phyloP scores from a whole-genome alignment of 2,329 filamentous ascomycete genomes.

The Fusarium siculi region DNA sequence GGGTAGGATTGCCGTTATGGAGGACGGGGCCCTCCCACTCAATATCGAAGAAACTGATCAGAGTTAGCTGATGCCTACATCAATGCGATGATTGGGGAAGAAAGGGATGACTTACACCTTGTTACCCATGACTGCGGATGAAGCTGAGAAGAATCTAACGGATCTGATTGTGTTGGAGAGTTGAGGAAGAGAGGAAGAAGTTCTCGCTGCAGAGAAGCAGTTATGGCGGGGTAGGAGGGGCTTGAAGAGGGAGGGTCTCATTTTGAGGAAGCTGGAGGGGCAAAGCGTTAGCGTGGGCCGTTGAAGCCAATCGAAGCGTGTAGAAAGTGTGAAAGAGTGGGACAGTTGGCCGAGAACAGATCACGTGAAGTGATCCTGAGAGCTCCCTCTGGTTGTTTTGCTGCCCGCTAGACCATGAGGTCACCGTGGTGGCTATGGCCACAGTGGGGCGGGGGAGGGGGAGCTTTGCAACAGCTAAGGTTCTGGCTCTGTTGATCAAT shows the following conservation, averaged over 20 bases:
- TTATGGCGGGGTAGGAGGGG: slow-evolving; percentile 60
- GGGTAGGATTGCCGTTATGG: slow-evolving; percentile 66
- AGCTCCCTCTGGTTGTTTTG: slow-evolving; percentile 31
- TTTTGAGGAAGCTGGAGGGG: slow-evolving; percentile 57
- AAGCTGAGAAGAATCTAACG: slow-evolving; percentile 63
- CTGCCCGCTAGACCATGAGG: slow-evolving; percentile 38
- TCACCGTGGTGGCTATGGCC: slow-evolving; percentile 39
- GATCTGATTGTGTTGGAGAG: slow-evolving; percentile 54
- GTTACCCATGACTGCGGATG: slow-evolving; percentile 74
- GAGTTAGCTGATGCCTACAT: slow-evolving; percentile 35
- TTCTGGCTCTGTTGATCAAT: slow-evolving; percentile 24
- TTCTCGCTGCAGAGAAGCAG: slow-evolving; percentile 53
- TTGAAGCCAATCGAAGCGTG: slow-evolving; percentile 42
- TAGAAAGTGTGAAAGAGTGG: slow-evolving; percentile 11
- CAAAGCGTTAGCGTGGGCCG: slow-evolving; percentile 51
- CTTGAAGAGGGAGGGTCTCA: slow-evolving; percentile 58
- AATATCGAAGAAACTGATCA: slow-evolving; percentile 74
- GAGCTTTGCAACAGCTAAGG: slow-evolving; percentile 31
- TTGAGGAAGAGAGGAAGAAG: slow-evolving; percentile 56
- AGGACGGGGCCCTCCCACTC: slow-evolving; percentile 78
- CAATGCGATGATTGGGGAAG: slow-evolving; percentile 11
- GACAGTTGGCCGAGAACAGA: slow-evolving; percentile 19
- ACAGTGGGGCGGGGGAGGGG: slow-evolving; percentile 28
- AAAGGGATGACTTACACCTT: slow-evolving; percentile 68
- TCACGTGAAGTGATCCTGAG: slow-evolving; percentile 46